Conservation (phyloP, 2,329 filamentous ascomycete genomes). For the Ascochyta clinopodiicola region DNA sequence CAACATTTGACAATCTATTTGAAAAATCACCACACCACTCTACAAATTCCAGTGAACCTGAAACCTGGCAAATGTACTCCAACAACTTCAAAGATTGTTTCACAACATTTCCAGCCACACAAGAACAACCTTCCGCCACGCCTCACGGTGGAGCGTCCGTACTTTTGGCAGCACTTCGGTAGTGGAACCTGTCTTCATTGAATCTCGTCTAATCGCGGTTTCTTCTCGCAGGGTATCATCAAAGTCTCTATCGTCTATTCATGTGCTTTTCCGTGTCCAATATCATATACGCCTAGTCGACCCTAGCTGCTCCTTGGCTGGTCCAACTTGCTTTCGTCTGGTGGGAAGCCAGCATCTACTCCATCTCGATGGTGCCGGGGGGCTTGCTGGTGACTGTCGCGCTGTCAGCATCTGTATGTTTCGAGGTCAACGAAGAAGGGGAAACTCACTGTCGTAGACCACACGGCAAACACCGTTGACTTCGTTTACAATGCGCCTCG, state of each 20-base stretch:
- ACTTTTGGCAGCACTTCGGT: constrained; percentile 32
- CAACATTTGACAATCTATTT: too few relatives aligned
- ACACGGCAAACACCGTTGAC: constrained; percentile 76
- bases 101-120: too few relatives aligned
- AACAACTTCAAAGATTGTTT: background rate
- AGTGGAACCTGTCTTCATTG: constrained; percentile 14
- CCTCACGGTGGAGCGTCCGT: constrained; percentile 2
- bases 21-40: too few relatives aligned
- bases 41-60: too few relatives aligned
- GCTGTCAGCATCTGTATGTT: constrained; percentile 21
- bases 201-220: constrained; percentile 19
- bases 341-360: constrained; percentile 55
- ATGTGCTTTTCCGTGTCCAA: constrained; percentile 17
- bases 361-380: constrained; percentile 76
- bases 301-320: background rate
- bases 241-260: constrained; percentile 31
- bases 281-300: background rate
- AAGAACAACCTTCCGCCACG: too few relatives aligned
- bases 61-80: background rate
- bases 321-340: too few relatives aligned
- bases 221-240: constrained; percentile 35
- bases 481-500: constrained; percentile 75
- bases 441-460: constrained; percentile 68
- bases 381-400: constrained; percentile 67
- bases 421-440: background rate